These are phyloP conservation scores for Leccinum subgranulosum DNA, from an alignment of 768 basidiomycete genomes.

Conservation along the genomic window DNA sequence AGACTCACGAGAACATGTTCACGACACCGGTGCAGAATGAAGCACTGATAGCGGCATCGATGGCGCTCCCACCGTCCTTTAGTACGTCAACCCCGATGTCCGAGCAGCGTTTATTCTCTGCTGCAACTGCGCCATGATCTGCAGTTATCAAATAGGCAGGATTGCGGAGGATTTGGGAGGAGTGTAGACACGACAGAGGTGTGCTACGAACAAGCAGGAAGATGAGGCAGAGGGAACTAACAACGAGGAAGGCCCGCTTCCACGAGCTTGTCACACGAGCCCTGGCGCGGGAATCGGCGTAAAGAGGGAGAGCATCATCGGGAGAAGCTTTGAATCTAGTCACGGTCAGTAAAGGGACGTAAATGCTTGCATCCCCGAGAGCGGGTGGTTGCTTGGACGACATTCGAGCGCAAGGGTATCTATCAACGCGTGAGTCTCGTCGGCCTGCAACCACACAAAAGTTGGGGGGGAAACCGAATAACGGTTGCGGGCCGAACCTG, in stretches of 20 bases:
- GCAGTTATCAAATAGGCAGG: slow-evolving; percentile 60
- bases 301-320: slow-evolving; percentile 18
- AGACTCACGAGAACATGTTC: slow-evolving; percentile 84
- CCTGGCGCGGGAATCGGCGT: slow-evolving; percentile 3
- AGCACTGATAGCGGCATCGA: slow-evolving; percentile 81
- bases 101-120: slow-evolving; percentile 85
- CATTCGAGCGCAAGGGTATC: slow-evolving; percentile 4
- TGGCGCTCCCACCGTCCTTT: slow-evolving; percentile 84
- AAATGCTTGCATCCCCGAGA: neutral
- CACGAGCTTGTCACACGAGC: slow-evolving; percentile 4
- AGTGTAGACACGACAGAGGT: neutral
- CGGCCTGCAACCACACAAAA: no score
- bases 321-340: neutral
- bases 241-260: slow-evolving; percentile 9
- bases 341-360: neutral
- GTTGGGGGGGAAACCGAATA: no score
- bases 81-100: slow-evolving; percentile 75
- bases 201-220: slow-evolving; percentile 1
- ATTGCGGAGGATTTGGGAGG: slow-evolving; percentile 34
- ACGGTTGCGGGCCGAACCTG: no score
- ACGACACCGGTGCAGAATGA: slow-evolving; percentile 79
- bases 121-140: slow-evolving; percentile 79
- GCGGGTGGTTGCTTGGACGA: neutral
- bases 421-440: neutral
- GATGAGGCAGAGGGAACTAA: slow-evolving; percentile 14